A percentile compares a stretch with the other conserved stretches of the same genome.
Evolutionary conservation across 2,329 filamentous ascomycete species (phyloP).

Genomic region (Ophiostoma angusticollis): DNA sequence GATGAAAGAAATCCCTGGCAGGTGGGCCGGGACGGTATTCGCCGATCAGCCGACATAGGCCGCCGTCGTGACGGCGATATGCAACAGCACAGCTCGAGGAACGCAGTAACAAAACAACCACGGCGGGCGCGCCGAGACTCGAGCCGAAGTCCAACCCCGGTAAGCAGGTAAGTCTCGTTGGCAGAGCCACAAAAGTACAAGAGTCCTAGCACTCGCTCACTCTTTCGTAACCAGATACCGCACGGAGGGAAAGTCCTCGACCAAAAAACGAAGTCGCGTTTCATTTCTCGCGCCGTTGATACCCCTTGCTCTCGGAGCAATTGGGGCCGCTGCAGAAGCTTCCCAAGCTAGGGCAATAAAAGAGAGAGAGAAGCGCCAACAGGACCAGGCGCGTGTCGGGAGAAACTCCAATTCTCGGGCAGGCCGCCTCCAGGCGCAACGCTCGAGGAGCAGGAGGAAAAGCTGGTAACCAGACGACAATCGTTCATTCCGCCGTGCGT

Average conservation of each 20-base stretch:
- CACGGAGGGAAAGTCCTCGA: background rate
- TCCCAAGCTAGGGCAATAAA: background rate
- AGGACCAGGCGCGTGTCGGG: too few relatives aligned
- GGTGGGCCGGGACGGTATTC: background rate
- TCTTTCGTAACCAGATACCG: background rate
- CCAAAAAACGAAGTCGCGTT: constrained; percentile 3
- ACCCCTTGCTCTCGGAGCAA: constrained; percentile 3
- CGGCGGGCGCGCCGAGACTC: constrained; percentile 5
- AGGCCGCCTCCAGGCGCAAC: too few relatives aligned
- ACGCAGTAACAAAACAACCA: background rate
- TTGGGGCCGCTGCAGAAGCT: background rate
- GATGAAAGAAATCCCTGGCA: background rate
- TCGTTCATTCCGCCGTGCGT: too few relatives aligned
- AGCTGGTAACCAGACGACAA: too few relatives aligned
- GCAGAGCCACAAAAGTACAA: too few relatives aligned
- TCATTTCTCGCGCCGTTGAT: constrained; percentile 4
- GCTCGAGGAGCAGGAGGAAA: too few relatives aligned
- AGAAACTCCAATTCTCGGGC: too few relatives aligned
- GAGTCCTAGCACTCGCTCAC: background rate
- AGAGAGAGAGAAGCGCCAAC: background rate
- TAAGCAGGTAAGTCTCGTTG: too few relatives aligned
- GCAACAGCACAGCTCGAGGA: background rate
- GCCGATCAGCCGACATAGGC: background rate
- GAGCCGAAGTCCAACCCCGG: too few relatives aligned
- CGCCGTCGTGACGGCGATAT: background rate